A percentile compares a stretch with the other conserved stretches of the same genome.
Conservation (phyloP, 2,329 filamentous ascomycete species). For the Arthroderma uncinatum region DNA sequence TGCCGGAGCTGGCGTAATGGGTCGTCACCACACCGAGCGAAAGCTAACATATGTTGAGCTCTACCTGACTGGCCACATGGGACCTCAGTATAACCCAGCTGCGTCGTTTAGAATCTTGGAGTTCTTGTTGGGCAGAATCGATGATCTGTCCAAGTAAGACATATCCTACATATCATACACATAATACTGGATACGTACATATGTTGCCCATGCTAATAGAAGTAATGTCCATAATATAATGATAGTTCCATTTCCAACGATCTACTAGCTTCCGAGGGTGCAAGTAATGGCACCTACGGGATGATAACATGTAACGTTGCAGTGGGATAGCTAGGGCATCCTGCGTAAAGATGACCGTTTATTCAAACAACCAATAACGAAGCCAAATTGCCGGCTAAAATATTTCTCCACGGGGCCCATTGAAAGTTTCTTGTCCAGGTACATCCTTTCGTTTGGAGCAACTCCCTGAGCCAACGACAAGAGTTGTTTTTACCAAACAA, state of each 20-base stretch:
- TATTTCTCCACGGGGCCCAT: too few relatives aligned
- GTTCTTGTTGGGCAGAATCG: conserved; percentile 57
- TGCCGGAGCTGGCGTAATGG: conserved; percentile 56
- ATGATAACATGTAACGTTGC: too few relatives aligned
- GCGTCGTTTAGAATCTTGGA: conserved; percentile 56
- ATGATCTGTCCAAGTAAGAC: conserved; percentile 9
- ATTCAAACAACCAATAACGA: too few relatives aligned
- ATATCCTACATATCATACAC: background rate
- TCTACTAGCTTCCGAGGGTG: background rate
- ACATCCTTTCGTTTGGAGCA: too few relatives aligned
- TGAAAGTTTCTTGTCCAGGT: too few relatives aligned
- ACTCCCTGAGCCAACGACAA: background rate
- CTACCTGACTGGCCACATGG: conserved; percentile 50
- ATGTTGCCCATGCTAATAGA: background rate
- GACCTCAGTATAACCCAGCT: conserved; percentile 34
- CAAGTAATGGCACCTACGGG: too few relatives aligned
- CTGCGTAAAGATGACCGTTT: too few relatives aligned
- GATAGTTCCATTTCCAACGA: background rate
- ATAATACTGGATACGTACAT: background rate
- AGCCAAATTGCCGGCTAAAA: too few relatives aligned
- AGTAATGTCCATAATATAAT: background rate
- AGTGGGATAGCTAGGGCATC: too few relatives aligned
- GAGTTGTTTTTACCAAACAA: background rate
- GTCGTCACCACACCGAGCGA: conserved; percentile 60
- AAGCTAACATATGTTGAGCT: conserved; percentile 62